Conservation (phyloP, 1,139 yeast species). For the Hansenula lynferdii region DNA sequence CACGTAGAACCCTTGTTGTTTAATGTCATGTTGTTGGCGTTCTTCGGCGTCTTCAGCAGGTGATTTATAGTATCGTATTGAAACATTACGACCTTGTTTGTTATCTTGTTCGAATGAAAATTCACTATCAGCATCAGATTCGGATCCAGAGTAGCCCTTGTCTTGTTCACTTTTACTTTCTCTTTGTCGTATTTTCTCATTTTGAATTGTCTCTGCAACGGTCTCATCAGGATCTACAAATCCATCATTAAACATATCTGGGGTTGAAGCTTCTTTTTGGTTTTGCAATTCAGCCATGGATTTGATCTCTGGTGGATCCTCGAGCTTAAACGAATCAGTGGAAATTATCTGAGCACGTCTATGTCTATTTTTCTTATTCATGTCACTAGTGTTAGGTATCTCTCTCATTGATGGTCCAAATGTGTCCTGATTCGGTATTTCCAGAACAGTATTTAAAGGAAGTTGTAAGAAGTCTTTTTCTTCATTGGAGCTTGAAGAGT, state of each 20-base stretch:
- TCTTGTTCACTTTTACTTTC: background rate
- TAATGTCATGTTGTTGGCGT: conserved; percentile 3
- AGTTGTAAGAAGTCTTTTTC: conserved; percentile 5
- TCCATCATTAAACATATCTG: conserved; percentile 2
- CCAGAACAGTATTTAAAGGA: conserved; percentile 17
- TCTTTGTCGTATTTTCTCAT: background rate
- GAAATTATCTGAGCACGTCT: conserved; percentile 22
- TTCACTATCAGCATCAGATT: conserved; percentile 26
- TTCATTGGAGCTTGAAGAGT: background rate
- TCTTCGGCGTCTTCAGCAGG: conserved; percentile 14
- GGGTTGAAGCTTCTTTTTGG: background rate
- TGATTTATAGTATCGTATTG: conserved; percentile 55
- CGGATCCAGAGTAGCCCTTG: conserved; percentile 8
- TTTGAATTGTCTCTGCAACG: background rate
- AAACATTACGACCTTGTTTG: conserved; percentile 55
- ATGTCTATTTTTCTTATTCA: conserved; percentile 14
- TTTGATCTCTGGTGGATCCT: conserved; percentile 3
- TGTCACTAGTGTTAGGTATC: background rate
- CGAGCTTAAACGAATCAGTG: conserved; percentile 7
- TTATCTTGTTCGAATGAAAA: conserved; percentile 56
- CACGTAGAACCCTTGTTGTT: conserved; percentile 26
- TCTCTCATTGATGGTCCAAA: background rate
- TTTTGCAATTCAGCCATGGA: conserved; percentile 1
- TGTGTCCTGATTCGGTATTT: conserved; percentile 10
- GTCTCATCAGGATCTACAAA: conserved; percentile 2